Conservation (phyloP, 139 green algal species). For the Closterium sp. region DNA sequence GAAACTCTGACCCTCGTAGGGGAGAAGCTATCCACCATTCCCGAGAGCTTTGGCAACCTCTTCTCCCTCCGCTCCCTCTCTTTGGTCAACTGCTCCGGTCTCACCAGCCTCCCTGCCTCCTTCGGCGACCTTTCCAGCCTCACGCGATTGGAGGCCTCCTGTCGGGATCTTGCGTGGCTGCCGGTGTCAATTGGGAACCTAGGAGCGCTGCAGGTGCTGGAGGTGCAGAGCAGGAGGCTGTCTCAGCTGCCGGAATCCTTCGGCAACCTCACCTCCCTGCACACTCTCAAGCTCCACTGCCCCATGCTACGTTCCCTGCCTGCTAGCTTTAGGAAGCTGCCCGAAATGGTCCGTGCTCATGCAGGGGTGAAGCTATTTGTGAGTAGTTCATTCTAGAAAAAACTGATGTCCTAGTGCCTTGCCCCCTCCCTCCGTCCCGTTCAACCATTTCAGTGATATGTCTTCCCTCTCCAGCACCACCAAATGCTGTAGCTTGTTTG, state of each 20-base stretch:
- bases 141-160: not conserved
- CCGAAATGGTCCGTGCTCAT: not conserved
- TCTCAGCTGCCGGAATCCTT: slow-evolving; percentile 5
- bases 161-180: slow-evolving; percentile 8
- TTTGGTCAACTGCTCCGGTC: not conserved
- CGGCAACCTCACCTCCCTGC: slow-evolving; percentile 1
- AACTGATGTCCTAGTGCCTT: not conserved
- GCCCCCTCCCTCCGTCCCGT: not conserved
- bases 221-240: slow-evolving; percentile 2
- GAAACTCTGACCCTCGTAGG: slow-evolving; percentile 11
- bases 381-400: too few species aligned
- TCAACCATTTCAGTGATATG: too few species aligned
- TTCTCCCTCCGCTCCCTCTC: slow-evolving; percentile 1
- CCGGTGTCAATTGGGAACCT: slow-evolving; percentile 1
- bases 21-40: slow-evolving; percentile 5
- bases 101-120: slow-evolving; percentile 1
- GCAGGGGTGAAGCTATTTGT: not conserved
- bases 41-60: slow-evolving; percentile 7
- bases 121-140: slow-evolving; percentile 2
- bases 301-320: not conserved
- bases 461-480: too few species aligned
- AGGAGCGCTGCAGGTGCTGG: not conserved
- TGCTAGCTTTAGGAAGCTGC: slow-evolving; percentile 1
- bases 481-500: not conserved
- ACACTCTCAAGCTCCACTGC: not conserved